phyloP scores from a whole-genome alignment of 768 basidiomycete genomes.

The Agaricus sinodeliciosus region DNA sequence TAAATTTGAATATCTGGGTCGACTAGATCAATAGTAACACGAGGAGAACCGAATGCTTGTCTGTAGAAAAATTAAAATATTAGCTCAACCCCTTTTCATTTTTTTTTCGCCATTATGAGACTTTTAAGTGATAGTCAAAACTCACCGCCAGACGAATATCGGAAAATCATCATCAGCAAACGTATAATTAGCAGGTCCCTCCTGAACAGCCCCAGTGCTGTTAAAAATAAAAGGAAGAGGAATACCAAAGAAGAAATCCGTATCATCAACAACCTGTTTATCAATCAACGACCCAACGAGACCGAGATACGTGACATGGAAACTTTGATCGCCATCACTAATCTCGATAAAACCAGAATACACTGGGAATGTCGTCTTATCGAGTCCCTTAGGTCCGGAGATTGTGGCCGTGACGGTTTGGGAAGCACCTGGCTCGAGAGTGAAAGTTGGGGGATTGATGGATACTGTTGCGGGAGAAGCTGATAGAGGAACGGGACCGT shows the following conservation, averaged over 20 bases:
- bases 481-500: slow-evolving; percentile 43
- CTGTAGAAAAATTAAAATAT: slow-evolving; percentile 1
- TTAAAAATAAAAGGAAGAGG: slow-evolving; percentile 34
- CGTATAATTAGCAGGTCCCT: slow-evolving; percentile 34
- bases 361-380: slow-evolving; percentile 42
- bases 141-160: slow-evolving; percentile 29
- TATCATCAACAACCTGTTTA: slow-evolving; percentile 43
- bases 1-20: slow-evolving; percentile 31
- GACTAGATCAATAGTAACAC: slow-evolving; percentile 43
- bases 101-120: not conserved
- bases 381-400: slow-evolving; percentile 33
- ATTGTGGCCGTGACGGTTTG: slow-evolving; percentile 36
- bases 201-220: slow-evolving; percentile 30
- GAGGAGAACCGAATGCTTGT: slow-evolving; percentile 40
- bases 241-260: slow-evolving; percentile 36
- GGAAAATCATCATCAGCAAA: slow-evolving; percentile 35
- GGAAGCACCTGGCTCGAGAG: slow-evolving; percentile 32
- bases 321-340: slow-evolving; percentile 25
- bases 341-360: slow-evolving; percentile 51
- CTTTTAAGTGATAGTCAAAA: no score
- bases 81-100: no score
- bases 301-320: slow-evolving; percentile 40
- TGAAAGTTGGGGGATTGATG: slow-evolving; percentile 35
- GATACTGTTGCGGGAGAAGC: slow-evolving; percentile 34
- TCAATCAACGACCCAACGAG: slow-evolving; percentile 31